Evolutionary conservation across 345 rosid genomes (phyloP).

Genomic region (Melaleuca alternifolia): DNA sequence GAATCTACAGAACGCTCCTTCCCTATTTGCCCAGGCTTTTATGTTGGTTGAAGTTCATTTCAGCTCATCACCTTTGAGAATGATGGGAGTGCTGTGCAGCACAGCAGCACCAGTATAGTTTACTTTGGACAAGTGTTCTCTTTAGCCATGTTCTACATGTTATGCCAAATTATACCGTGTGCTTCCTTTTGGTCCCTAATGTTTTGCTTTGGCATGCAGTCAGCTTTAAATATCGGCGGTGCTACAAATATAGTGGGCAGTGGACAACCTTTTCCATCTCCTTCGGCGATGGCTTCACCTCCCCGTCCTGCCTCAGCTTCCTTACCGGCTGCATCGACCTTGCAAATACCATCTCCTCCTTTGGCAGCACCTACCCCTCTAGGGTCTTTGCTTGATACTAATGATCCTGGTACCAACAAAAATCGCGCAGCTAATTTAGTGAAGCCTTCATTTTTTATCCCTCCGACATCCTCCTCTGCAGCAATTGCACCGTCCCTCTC

Average conservation of each 20-base stretch:
- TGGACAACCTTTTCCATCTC: slow-evolving; percentile 40
- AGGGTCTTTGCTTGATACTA: slow-evolving; percentile 37
- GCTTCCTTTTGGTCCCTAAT: not conserved
- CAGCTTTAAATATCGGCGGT: slow-evolving; percentile 47
- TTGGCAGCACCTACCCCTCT: slow-evolving; percentile 33
- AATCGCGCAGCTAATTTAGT: slow-evolving; percentile 42
- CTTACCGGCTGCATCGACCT: slow-evolving; percentile 28
- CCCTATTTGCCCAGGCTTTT: not conserved
- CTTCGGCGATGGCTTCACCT: slow-evolving; percentile 26
- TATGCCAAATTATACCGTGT: not conserved
- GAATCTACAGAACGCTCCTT: not conserved
- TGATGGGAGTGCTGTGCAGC: not conserved
- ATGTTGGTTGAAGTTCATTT: not conserved
- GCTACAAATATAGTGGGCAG: slow-evolving; percentile 22
- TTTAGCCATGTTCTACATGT: not conserved
- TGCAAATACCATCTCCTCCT: slow-evolving; percentile 37
- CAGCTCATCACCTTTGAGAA: not conserved
- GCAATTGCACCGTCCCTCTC: slow-evolving; percentile 31
- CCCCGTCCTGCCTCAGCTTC: slow-evolving; percentile 25
- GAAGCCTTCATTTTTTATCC: slow-evolving; percentile 64
- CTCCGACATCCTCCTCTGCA: slow-evolving; percentile 29
- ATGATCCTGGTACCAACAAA: slow-evolving; percentile 28
- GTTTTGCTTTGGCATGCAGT: slow-evolving; percentile 30
- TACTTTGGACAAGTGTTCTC: not conserved
- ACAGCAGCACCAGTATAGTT: not conserved